These are phyloP conservation scores for Amaranthus cruentus DNA, from an alignment of 148 eudicot genomes.

Conservation along the genomic window DNA sequence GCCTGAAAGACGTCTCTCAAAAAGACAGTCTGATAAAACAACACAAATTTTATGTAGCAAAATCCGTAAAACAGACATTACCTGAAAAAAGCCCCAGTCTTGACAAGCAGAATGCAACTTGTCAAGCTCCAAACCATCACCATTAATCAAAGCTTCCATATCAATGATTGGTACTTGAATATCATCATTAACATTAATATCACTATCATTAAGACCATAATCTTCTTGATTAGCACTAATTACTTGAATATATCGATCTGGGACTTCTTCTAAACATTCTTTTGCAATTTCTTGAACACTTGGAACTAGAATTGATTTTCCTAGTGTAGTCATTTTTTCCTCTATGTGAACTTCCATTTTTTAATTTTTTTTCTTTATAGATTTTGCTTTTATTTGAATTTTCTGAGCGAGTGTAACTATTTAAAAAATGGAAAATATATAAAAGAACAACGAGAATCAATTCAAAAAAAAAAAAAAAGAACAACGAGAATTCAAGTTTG, in stretches of 20 bases:
- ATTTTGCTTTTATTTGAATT: background rate
- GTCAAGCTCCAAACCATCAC: conserved; percentile 20
- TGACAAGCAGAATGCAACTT: conserved; percentile 29
- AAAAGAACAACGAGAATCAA: too few species aligned
- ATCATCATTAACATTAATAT: background rate
- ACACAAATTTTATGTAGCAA: too few species aligned
- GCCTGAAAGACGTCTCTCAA: too few species aligned
- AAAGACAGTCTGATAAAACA: too few species aligned
- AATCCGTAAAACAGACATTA: background rate
- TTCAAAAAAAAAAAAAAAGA: too few species aligned
- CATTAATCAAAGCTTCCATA: conserved; percentile 18
- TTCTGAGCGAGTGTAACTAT: too few species aligned
- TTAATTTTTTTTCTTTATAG: background rate
- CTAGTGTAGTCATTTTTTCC: background rate
- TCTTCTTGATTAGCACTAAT: conserved; percentile 1
- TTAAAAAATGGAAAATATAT: too few species aligned
- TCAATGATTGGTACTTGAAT: conserved; percentile 25
- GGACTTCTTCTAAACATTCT: conserved; percentile 3
- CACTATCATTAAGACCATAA: background rate
- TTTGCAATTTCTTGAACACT: conserved; percentile 28
- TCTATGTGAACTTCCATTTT: background rate
- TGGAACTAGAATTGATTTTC: conserved; percentile 26
- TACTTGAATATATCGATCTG: conserved; percentile 12
- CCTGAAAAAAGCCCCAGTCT: conserved; percentile 44
- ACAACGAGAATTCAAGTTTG: too few species aligned